Base-by-base conservation (phyloP, 2,329 filamentous ascomycete genomes). In the Ceratocystis lukuohia region DNA sequence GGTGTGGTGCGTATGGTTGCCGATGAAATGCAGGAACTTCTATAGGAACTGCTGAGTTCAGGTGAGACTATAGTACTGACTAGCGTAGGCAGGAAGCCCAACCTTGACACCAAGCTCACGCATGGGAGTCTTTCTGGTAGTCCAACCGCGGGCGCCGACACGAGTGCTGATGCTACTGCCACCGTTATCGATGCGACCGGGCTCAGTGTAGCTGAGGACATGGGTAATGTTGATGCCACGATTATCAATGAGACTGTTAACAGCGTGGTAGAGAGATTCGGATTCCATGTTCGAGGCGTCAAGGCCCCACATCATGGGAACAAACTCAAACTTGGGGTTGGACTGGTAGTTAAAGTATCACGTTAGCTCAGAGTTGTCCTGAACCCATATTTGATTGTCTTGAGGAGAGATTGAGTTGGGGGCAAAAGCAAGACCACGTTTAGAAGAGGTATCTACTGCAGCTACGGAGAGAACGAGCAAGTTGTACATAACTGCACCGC, bases 271-370 rank as follows among this genome's bases (percentile, higher is more conserved):
- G 74, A 92, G 92, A 0, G 79, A 77, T 0, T 80, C 84, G 72
- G 83, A 80, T 66, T 78, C 76, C 33, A 76, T 73, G 66, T 79
- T 72, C 0, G 57, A 50, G 12, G 74, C 3, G 53, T 71, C 62
- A 65, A 69, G 41, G 64, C 69, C 68, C 67, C 65, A 69, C 62
- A 70, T 67, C 69, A 70, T 70, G 56, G 66, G 66, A n/a, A 93
- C 85, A 74, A 90, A 94, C 73, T 89, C 80, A 70, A 93, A 83
- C 15, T 79, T 74, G 15, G 88, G 88, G 2, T 74, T 72, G 22
- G 78, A 72, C 30, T 76, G 75, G 75, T 92, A 94, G 77, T 92
- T 93, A 80, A 93, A 94, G 79, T 94, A 94, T 89, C 89, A 94
- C 2, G 84, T 87, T 66, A 93, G 75, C 53, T 84, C 82, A 20